A percentile compares a stretch with the other conserved stretches of the same genome.
phyloP scores from a whole-genome alignment of 2,329 filamentous ascomycete species.

The Aspergillus hortae region DNA sequence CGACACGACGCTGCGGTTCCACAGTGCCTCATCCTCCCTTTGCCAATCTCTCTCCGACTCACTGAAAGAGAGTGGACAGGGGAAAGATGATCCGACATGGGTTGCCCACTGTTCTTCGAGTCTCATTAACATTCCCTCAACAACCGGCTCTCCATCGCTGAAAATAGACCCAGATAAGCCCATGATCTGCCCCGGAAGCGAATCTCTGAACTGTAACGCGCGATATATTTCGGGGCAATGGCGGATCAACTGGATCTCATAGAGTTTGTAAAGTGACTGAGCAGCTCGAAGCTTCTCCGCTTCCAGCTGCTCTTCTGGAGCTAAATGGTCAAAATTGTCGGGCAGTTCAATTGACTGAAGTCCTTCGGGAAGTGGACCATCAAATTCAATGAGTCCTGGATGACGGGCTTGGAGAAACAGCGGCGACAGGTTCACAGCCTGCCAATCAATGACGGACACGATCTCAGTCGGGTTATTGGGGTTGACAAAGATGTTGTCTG shows the following conservation, averaged over 20 bases:
- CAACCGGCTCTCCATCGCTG: slow-evolving; percentile 6
- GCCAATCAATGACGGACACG: slow-evolving; percentile 10
- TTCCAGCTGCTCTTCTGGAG: background rate
- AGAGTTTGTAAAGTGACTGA: slow-evolving; percentile 3
- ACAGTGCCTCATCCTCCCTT: background rate
- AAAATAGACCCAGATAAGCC: slow-evolving; percentile 1
- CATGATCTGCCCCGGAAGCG: background rate
- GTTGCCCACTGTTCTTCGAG: slow-evolving; percentile 1
- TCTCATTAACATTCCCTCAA: slow-evolving; percentile 1
- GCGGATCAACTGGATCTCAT: slow-evolving; percentile 3
- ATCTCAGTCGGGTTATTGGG: slow-evolving; percentile 5
- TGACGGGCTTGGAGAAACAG: slow-evolving; percentile 6
- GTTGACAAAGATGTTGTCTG: slow-evolving; percentile 23
- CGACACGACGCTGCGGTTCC: background rate
- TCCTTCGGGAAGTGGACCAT: slow-evolving; percentile 5
- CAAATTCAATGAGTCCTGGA: slow-evolving; percentile 7
- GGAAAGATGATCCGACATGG: background rate
- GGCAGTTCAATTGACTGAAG: background rate
- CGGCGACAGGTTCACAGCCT: slow-evolving; percentile 7
- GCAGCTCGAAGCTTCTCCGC: slow-evolving; percentile 1
- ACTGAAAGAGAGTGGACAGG: background rate
- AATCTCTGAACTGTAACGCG: background rate
- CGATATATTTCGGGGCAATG: background rate
- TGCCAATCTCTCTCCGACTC: background rate
- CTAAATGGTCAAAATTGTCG: background rate